Evolutionary conservation across 306 rosid species (phyloP), one percentile per base, ranked within the genome.

Genomic region (Rosa lucieae): DNA sequence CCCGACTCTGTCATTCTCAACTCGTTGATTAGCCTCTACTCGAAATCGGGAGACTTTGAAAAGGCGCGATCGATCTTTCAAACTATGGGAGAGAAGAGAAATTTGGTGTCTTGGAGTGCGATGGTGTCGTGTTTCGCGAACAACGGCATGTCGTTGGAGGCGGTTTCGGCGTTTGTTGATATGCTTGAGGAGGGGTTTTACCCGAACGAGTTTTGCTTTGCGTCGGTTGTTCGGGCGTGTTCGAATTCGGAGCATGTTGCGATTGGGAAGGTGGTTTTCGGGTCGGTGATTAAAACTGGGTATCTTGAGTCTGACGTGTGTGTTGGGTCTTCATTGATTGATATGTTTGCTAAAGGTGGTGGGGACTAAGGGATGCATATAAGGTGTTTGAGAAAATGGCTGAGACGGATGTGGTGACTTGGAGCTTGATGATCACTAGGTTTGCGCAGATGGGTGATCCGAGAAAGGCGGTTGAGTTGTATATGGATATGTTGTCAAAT

Each of bases 391-490:
- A 52, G 32, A 29, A 43, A 74, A 74, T 74, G 79, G 75, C 79
- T 42, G 75, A 80, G 26, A 53, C 8, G n/a, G 72, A 74, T 42
- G 51, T 12, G 5, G 75, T 80, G 5, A 44, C 75, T 3, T 80
- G 83, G 79, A 74, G 74, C 55, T 43, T 74, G 79, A 74, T 80
- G 75, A 80, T 80, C 7, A 80, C 75, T 1, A 52, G 83, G 75
- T 67, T 73, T 32, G 59, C 48, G 5, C 79, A 80, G 11, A 65
- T 42, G 59, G 75, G 78, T 10, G n/a, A 17, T 7, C 59, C 69
- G 13, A 20, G 14, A 20, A 35, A 52, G 68, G 83, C 79, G 10
- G 48, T 74, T 39, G 75, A 52, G 58, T 20, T 80, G 58, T 80
- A 40, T 66, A 5, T 52, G 29, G 70, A 55, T 1, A 73, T 74